phyloP scores from a whole-genome alignment of 805 yeast genomes.

The Yamadazyma sp. region DNA sequence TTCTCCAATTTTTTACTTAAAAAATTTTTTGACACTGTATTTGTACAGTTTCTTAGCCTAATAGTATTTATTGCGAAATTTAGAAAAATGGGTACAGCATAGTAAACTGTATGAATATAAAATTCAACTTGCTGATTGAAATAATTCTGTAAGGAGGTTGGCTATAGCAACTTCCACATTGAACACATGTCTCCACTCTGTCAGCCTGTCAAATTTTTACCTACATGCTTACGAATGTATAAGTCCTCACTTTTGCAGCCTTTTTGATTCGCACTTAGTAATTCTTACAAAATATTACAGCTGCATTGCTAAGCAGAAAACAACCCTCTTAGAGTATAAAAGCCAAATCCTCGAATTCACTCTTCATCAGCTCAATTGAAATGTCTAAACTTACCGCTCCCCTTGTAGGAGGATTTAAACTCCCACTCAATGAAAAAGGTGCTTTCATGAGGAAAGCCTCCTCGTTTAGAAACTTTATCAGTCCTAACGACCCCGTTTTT shows the following conservation, averaged over 20 bases:
- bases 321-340: background rate
- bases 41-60: no score
- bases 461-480: slow-evolving; percentile 61
- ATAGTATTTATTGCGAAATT: no score
- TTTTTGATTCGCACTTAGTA: slow-evolving; percentile 2
- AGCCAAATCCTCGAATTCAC: background rate
- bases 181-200: no score
- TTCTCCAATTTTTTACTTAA: no score
- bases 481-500: slow-evolving; percentile 58
- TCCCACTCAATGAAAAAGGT: slow-evolving; percentile 12
- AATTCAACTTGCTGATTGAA: no score
- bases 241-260: background rate
- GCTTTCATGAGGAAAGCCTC: slow-evolving; percentile 23
- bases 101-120: no score
- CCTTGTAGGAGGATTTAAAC: slow-evolving; percentile 8
- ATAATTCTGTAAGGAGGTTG: no score
- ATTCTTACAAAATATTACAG: slow-evolving; percentile 7
- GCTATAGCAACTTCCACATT: no score
- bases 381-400: slow-evolving; percentile 9
- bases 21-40: no score
- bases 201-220: no score
- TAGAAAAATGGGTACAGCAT: no score
- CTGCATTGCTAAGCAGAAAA: background rate
- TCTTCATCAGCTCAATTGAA: background rate
- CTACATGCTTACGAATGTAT: no score